A percentile compares a stretch with the other conserved stretches of the same genome.
These are phyloP conservation scores for Blastomyces emzantsi DNA, from an alignment of 2,329 filamentous ascomycete species.

Conservation along the genomic window DNA sequence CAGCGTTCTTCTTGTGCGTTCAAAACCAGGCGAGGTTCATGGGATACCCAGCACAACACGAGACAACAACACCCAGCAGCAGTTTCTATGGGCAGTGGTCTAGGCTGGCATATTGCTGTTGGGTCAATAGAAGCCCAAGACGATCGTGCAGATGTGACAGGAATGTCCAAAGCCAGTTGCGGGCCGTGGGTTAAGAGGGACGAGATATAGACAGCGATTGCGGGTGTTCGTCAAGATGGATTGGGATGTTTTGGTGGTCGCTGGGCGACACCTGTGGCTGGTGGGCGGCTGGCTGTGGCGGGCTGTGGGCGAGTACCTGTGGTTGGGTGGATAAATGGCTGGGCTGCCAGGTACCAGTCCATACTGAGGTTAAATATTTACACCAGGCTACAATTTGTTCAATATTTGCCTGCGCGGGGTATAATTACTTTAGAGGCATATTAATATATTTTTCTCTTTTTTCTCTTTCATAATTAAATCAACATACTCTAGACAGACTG, in stretches of 20 bases:
- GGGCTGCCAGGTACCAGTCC: conserved; percentile 1
- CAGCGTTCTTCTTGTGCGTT: neutral
- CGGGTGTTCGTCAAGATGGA: neutral
- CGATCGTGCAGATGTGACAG: neutral
- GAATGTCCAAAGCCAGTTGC: neutral
- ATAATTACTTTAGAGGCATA: neutral
- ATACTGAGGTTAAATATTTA: neutral
- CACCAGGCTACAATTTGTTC: too few species aligned
- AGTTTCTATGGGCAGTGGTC: neutral
- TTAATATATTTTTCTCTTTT: neutral
- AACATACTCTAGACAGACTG: too few species aligned
- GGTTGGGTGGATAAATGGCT: neutral
- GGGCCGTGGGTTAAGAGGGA: neutral
- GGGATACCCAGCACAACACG: neutral
- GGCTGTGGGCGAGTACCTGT: neutral
- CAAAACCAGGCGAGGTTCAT: neutral
- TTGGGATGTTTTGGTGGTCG: neutral
- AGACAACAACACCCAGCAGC: neutral
- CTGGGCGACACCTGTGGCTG: neutral
- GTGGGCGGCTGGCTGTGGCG: neutral
- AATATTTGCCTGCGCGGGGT: neutral
- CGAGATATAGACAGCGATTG: neutral
- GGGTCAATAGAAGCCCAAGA: neutral
- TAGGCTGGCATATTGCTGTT: neutral
- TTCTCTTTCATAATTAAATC: too few species aligned